Percentiles rank a stretch among this genome's conserved stretches.
phyloP scores from a whole-genome alignment of 139 green algal genomes.

The Mychonastes homosphaera region DNA sequence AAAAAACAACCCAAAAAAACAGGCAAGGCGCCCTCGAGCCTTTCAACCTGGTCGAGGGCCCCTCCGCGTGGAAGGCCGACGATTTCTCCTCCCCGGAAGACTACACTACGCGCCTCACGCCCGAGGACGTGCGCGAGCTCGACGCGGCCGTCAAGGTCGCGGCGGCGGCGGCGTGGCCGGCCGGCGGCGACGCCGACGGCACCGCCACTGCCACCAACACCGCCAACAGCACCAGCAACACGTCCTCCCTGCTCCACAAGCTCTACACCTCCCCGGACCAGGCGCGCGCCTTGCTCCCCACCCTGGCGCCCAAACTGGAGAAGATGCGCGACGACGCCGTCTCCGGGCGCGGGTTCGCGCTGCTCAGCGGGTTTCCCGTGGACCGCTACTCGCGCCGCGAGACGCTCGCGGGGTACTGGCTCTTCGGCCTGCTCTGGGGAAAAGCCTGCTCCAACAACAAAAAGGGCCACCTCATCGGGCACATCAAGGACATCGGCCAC shows the following conservation, averaged over 20 bases:
- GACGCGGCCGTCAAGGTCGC: slow-evolving; percentile 10
- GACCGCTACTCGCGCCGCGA: slow-evolving; percentile 11
- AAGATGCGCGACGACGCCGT: slow-evolving; percentile 21
- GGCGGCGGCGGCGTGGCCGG: not conserved
- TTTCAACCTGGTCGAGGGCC: slow-evolving; percentile 29
- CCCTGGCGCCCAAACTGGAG: slow-evolving; percentile 22
- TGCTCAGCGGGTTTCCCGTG: slow-evolving; percentile 17
- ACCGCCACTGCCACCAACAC: not conserved
- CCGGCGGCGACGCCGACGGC: not conserved
- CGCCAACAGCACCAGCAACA: not conserved
- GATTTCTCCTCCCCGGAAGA: slow-evolving; percentile 19
- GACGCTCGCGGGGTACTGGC: slow-evolving; percentile 10
- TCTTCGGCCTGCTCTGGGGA: slow-evolving; percentile 16
- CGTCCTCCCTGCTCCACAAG: not conserved
- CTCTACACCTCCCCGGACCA: not conserved
- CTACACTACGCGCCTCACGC: slow-evolving; percentile 23
- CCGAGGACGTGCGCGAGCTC: slow-evolving; percentile 9
- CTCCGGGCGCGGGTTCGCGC: slow-evolving; percentile 28
- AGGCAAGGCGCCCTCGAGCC: slow-evolving; percentile 26
- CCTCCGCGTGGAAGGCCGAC: slow-evolving; percentile 24
- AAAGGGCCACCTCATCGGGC: slow-evolving; percentile 26
- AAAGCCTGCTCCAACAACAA: slow-evolving; percentile 21
- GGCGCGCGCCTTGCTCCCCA: slow-evolving; percentile 21
- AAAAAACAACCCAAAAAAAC: too few species aligned
- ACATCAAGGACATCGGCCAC: slow-evolving; percentile 39